phyloP scores from a whole-genome alignment of 805 yeast species.

The Brettanomyces anomalus region DNA sequence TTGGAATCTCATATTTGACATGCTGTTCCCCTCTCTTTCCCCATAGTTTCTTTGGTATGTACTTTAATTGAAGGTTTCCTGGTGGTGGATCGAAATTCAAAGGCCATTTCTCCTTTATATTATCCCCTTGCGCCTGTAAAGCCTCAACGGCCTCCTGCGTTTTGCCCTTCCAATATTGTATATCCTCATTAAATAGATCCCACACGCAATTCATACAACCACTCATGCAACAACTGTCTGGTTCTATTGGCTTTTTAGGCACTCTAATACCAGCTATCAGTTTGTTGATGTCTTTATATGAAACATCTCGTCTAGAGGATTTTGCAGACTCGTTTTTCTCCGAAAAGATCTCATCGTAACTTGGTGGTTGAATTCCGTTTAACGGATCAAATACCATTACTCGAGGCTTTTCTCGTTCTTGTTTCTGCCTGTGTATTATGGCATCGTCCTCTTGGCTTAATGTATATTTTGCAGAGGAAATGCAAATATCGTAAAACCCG shows the following conservation, averaged over 20 bases:
- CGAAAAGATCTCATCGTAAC: conserved; percentile 22
- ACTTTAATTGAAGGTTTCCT: conserved; percentile 29
- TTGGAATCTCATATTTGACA: conserved; percentile 53
- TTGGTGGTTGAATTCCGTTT: conserved; percentile 10
- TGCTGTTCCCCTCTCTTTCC: conserved; percentile 20
- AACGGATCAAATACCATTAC: conserved; percentile 20
- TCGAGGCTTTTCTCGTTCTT: conserved; percentile 3
- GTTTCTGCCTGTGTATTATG: neutral
- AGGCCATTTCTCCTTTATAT: conserved; percentile 56
- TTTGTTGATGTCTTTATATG: conserved; percentile 24
- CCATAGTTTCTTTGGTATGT: conserved; percentile 32
- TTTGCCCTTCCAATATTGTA: conserved; percentile 66
- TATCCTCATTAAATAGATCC: conserved; percentile 85
- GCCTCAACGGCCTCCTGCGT: conserved; percentile 48
- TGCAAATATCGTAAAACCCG: neutral
- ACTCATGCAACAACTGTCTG: conserved; percentile 95
- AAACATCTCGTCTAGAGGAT: conserved; percentile 28
- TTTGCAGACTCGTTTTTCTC: conserved; percentile 21
- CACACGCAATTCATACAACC: conserved; percentile 97
- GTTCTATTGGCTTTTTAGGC: conserved; percentile 79
- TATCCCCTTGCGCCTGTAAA: conserved; percentile 29
- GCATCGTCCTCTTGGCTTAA: neutral
- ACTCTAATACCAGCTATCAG: conserved; percentile 60
- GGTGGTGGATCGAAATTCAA: conserved; percentile 52
- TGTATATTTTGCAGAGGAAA: neutral